These are phyloP conservation scores for Gnomoniopsis sp. DNA, from an alignment of 2,329 filamentous ascomycete species.

Conservation along the genomic window DNA sequence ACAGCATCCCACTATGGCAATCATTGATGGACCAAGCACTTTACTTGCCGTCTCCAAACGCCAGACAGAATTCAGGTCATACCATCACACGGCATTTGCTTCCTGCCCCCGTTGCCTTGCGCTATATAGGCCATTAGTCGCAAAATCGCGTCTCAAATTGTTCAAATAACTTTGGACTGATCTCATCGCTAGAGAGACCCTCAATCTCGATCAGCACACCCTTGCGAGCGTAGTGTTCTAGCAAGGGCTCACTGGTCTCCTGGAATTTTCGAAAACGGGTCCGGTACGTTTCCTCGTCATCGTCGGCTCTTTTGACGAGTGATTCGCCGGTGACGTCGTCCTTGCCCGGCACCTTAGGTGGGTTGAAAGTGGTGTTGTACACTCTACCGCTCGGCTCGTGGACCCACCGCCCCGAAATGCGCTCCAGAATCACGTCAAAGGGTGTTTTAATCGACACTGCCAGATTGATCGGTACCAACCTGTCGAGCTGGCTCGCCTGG, in stretches of 20 bases:
- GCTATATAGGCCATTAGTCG: constrained; percentile 4
- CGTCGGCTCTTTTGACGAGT: constrained; percentile 78
- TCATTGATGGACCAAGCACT: constrained; percentile 5
- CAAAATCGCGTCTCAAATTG: constrained; percentile 80
- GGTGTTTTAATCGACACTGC: constrained; percentile 86
- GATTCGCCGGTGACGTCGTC: constrained; percentile 91
- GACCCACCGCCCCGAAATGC: constrained; percentile 90
- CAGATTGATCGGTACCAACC: constrained; percentile 88
- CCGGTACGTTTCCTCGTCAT: constrained; percentile 82
- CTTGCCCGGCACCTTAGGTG: constrained; percentile 72
- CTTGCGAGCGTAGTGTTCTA: constrained; percentile 84
- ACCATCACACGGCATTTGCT: neutral
- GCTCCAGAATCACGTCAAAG: constrained; percentile 78
- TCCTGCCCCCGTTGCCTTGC: neutral
- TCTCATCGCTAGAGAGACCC: constrained; percentile 90
- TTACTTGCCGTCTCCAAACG: neutral
- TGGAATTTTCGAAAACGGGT: constrained; percentile 78
- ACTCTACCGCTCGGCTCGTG: constrained; percentile 87
- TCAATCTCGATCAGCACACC: constrained; percentile 84
- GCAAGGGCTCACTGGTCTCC: constrained; percentile 77
- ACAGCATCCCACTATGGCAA: neutral
- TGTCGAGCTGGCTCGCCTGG: constrained; percentile 76
- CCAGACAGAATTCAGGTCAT: neutral
- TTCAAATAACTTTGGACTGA: constrained; percentile 79
- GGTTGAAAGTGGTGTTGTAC: constrained; percentile 93